phyloP scores from a whole-genome alignment of 2,329 filamentous ascomycete species.

The Akanthomyces dipterigenus region DNA sequence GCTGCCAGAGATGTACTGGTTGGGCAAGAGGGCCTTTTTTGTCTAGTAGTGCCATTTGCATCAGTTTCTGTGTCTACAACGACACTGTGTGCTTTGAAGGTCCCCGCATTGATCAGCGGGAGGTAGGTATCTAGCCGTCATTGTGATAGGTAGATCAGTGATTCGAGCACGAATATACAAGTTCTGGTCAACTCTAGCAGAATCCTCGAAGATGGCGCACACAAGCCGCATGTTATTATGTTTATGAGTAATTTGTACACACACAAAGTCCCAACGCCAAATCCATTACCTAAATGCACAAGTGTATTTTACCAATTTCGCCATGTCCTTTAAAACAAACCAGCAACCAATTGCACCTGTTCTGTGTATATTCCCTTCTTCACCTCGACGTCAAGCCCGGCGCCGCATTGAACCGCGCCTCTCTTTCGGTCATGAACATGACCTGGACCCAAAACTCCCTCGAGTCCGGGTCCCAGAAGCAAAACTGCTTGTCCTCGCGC shows the following conservation, averaged over 20 bases:
- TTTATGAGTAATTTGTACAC: not conserved
- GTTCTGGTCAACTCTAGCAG: not conserved
- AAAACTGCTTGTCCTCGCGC: slow-evolving; percentile 81
- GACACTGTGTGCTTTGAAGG: not conserved
- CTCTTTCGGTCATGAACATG: slow-evolving; percentile 96
- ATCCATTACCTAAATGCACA: not conserved
- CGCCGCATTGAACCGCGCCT: slow-evolving; percentile 73
- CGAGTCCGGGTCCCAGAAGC: slow-evolving; percentile 89
- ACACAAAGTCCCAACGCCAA: slow-evolving; percentile 1
- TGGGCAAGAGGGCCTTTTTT: not conserved
- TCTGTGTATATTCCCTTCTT: not conserved
- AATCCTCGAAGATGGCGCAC: not conserved
- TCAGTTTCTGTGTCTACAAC: not conserved
- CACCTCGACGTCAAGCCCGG: slow-evolving; percentile 49
- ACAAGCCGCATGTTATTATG: not conserved
- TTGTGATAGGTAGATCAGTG: not conserved
- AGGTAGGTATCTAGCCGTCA: not conserved
- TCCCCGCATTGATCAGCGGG: slow-evolving; percentile 4
- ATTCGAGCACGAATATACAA: not conserved
- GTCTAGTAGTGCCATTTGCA: not conserved
- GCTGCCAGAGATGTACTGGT: not conserved
- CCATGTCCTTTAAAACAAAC: not conserved
- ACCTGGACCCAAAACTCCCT: slow-evolving; percentile 98
- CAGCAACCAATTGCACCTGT: not conserved
- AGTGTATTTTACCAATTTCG: not conserved